Base-by-base conservation (phyloP, 345 rosid genomes). In the Camelina laxa region DNA sequence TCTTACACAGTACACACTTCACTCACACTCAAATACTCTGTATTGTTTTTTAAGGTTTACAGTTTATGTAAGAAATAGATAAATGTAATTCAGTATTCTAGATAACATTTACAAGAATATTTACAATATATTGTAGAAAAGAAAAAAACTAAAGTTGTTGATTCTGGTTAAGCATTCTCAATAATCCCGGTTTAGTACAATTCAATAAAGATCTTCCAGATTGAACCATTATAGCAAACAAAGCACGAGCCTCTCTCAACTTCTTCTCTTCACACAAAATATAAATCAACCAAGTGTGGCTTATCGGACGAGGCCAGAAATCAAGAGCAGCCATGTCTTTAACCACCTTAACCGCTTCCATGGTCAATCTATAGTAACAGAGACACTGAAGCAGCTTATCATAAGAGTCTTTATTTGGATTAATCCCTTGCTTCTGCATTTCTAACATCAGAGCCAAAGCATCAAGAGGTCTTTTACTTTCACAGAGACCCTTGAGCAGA, bases 401-500 rank as follows among this genome's bases (percentile, higher is more conserved):
- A 70, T 80, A 91, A 48, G 84, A 45, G 54, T 66, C 70, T 82
- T 67, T 82, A 56, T 76, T 72, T 27, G 85, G 92, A 74, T 79
- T 51, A 7, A 84, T 65, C 21, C 85, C 86, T 69, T 81, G 80
- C 83, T 88, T 88, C 55, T 74, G 80, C 87, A 85, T 82, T 50
- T 80, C 70, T 54, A 76, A 67, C 38, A 84, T 69, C 64, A 87
- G 67, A 21, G 82, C 76, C 31, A 87, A 63, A 14, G 88, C 91
- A 80, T 85, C 83, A 72, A 49, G 30, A 45, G 80, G 60, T 79
- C 91, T 83, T 62, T 87, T 65, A 63, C 74, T 69, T 65, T 69
- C 74, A 72, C 84, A 84, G 30, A 88, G 83, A 62, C 90, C 90
- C 74, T 72, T 84, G 12, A 85, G 69, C 49, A 85, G 62, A 69